Evolutionary conservation across 129 eudicot species (phyloP).

Genomic region (Saussurea involucrata): DNA sequence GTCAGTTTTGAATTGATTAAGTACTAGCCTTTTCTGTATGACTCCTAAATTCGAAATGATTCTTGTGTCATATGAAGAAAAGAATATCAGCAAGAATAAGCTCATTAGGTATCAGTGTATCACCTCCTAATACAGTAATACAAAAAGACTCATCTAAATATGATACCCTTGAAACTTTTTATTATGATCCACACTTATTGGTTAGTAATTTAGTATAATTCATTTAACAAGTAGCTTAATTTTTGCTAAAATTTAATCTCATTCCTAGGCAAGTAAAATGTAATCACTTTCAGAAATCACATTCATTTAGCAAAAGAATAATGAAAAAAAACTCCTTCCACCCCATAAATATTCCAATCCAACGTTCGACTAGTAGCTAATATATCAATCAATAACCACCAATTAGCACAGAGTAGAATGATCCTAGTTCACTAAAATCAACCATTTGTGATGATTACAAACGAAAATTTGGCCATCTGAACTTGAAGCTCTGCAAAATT

Average conservation of each 20-base stretch:
- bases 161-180: not conserved
- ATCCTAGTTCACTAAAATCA: not conserved
- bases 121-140: not conserved
- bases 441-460: not conserved
- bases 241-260: not conserved
- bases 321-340: not conserved
- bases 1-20: not conserved
- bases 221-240: not conserved
- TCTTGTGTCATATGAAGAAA: not conserved
- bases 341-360: not conserved
- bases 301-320: not conserved
- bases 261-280: conserved; percentile 6
- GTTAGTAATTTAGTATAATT: not conserved
- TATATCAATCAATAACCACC: not conserved
- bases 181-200: not conserved
- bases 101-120: not conserved
- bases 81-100: not conserved
- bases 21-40: not conserved
- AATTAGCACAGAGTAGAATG: not conserved
- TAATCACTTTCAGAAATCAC: not conserved
- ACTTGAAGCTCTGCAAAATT: not conserved
- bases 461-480: not conserved
- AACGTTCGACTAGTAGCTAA: not conserved
- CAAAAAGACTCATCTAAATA: not conserved
- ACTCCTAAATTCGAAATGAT: not conserved